phyloP scores from a whole-genome alignment of 1,139 yeast genomes.

The Geotrichum phurueaensis region DNA sequence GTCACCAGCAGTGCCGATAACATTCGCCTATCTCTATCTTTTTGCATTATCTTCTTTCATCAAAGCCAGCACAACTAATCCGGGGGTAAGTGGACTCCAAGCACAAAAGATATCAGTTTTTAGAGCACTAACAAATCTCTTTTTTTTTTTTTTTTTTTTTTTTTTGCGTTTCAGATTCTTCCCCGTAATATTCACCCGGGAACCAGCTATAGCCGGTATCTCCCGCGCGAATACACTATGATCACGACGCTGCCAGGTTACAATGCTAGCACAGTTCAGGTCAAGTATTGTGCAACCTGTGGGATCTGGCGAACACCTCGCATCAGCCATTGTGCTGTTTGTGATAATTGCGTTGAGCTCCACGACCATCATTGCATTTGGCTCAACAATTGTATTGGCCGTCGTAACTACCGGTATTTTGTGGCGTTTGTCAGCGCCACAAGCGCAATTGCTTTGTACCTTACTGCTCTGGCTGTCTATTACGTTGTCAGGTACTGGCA shows the following conservation, averaged over 20 bases:
- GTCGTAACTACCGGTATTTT: constrained; percentile 48
- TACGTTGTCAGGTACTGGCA: constrained; percentile 14
- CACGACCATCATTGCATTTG: constrained; percentile 80
- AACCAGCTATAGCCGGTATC: constrained; percentile 33
- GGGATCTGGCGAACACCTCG: constrained; percentile 65
- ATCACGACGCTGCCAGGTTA: constrained; percentile 50
- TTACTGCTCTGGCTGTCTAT: constrained; percentile 11
- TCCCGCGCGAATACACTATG: constrained; percentile 63
- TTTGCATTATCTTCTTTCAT: constrained; percentile 45
- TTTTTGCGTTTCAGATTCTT: constrained; percentile 29
- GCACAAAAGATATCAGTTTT: not conserved
- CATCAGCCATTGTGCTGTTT: constrained; percentile 60
- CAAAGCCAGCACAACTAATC: constrained; percentile 56
- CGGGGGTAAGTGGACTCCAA: constrained; percentile 44
- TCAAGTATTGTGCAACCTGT: constrained; percentile 58
- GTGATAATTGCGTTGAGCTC: constrained; percentile 50
- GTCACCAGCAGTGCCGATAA: constrained; percentile 52
- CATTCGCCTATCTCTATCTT: constrained; percentile 56
- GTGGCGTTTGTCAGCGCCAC: constrained; percentile 13
- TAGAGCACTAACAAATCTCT: not conserved
- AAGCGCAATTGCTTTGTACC: constrained; percentile 1
- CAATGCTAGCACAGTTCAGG: constrained; percentile 37
- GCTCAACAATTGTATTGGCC: constrained; percentile 75
- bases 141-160: not conserved
- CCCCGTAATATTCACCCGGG: constrained; percentile 64